Percentiles rank a stretch among this genome's conserved stretches.
Evolutionary conservation across 441 rosid genomes (phyloP).

Genomic region (Erysimum pusillum): DNA sequence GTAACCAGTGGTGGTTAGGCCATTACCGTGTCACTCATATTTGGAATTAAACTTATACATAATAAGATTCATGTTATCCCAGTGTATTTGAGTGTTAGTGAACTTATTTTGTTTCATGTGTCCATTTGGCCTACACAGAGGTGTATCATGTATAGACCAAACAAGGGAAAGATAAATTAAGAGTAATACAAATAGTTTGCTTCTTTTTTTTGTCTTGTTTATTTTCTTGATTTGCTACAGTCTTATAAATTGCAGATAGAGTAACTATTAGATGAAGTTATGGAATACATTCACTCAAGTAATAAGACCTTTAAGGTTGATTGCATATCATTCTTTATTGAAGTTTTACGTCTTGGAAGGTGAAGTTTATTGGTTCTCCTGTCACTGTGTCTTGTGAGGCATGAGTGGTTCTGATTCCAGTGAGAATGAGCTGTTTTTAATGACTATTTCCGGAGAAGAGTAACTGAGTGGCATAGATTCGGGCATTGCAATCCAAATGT

Average conservation of each 20-base stretch:
- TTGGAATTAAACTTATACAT: conserved; percentile 25
- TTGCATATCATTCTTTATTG: neutral
- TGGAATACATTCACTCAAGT: conserved; percentile 16
- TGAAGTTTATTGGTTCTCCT: neutral
- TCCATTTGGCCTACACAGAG: conserved; percentile 8
- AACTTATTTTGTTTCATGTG: neutral
- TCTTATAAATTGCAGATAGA: conserved; percentile 4
- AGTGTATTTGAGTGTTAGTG: conserved; percentile 12
- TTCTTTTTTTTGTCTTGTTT: neutral
- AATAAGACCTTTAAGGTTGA: neutral
- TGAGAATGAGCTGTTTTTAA: conserved; percentile 36
- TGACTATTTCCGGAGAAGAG: conserved; percentile 22
- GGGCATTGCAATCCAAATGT: neutral
- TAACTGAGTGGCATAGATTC: conserved; percentile 28
- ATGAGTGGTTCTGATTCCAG: conserved; percentile 15
- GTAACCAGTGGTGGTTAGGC: conserved; percentile 23
- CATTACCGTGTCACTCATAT: conserved; percentile 20
- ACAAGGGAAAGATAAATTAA: conserved; percentile 19
- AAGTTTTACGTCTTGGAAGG: conserved; percentile 7
- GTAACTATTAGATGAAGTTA: neutral
- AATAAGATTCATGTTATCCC: conserved; percentile 4
- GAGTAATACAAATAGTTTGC: conserved; percentile 22
- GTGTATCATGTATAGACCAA: conserved; percentile 34
- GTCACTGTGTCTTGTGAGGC: conserved; percentile 37
- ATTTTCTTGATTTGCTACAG: neutral